Evolutionary conservation across 768 basidiomycete genomes (phyloP).

Genomic region (Boletus sensibilis): DNA sequence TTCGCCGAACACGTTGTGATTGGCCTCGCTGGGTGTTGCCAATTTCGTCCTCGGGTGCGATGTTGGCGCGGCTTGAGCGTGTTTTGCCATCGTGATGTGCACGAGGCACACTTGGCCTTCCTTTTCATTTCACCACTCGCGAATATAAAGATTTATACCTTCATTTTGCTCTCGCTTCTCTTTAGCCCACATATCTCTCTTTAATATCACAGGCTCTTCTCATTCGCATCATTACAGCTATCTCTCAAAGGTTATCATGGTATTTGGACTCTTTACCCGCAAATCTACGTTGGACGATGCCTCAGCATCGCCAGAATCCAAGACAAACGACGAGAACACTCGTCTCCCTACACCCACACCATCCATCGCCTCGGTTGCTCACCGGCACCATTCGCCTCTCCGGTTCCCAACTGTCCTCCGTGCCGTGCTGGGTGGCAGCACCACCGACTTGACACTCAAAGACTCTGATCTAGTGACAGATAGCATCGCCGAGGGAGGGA

Average conservation of each 20-base stretch:
- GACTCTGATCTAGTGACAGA: constrained; percentile 11
- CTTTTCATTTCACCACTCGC: constrained; percentile 13
- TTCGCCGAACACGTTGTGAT: constrained; percentile 10
- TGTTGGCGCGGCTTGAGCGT: constrained; percentile 10
- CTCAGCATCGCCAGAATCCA: constrained; percentile 5
- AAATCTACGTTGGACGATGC: constrained; percentile 25
- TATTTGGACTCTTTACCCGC: constrained; percentile 43
- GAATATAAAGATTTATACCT: constrained; percentile 7
- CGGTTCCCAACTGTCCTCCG: constrained; percentile 19
- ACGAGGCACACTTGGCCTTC: constrained; percentile 15
- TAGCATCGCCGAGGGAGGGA: constrained; percentile 6
- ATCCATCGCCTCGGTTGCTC: constrained; percentile 39
- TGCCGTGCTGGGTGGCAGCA: constrained; percentile 17
- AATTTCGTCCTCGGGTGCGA: constrained; percentile 3
- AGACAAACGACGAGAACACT: constrained; percentile 3
- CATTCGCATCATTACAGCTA: not conserved
- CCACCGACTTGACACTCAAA: constrained; percentile 22
- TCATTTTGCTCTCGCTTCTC: not conserved
- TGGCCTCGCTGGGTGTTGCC: not conserved
- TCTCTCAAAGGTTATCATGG: constrained; percentile 26
- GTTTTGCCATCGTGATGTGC: constrained; percentile 18
- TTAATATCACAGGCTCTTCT: constrained; percentile 12
- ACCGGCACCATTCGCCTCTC: constrained; percentile 17
- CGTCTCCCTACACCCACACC: constrained; percentile 58
- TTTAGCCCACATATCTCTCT: not conserved